Evolutionary conservation across 2,329 filamentous ascomycete genomes (phyloP).

Genomic region (Aspergillus terreus): DNA sequence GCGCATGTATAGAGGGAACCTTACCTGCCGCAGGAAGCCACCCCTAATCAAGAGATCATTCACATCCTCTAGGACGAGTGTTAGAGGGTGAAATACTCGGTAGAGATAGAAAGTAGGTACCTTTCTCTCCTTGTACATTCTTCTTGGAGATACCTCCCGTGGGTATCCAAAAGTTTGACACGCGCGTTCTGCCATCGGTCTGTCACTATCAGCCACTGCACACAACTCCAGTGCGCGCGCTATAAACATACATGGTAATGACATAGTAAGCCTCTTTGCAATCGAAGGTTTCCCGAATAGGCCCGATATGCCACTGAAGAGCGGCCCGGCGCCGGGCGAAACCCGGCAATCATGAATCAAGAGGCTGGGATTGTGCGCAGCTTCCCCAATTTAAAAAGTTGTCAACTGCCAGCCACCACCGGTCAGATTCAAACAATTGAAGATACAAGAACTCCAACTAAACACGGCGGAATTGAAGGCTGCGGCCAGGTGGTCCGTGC

Average conservation of each 20-base stretch:
- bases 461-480: slow-evolving; percentile 1
- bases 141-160: slow-evolving; percentile 63
- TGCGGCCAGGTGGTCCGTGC: slow-evolving; percentile 5
- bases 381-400: too few relatives aligned
- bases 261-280: slow-evolving; percentile 18
- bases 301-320: slow-evolving; percentile 22
- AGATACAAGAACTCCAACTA: not conserved
- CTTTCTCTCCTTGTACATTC: slow-evolving; percentile 48
- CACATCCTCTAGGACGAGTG: slow-evolving; percentile 47
- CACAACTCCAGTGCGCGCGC: not conserved
- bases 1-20: not conserved
- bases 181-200: slow-evolving; percentile 55
- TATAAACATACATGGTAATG: slow-evolving; percentile 34
- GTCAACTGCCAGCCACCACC: too few relatives aligned
- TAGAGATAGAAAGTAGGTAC: slow-evolving; percentile 13
- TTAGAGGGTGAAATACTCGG: slow-evolving; percentile 35
- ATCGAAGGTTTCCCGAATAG: slow-evolving; percentile 19
- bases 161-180: slow-evolving; percentile 77
- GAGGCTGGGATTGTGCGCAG: not conserved
- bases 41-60: slow-evolving; percentile 66
- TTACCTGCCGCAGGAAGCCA: slow-evolving; percentile 69
- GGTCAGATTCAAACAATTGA: not conserved
- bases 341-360: slow-evolving; percentile 25
- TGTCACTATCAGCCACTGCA: slow-evolving; percentile 26
- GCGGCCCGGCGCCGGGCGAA: slow-evolving; percentile 22